These are phyloP conservation scores for Lipomyces japonicus DNA, from an alignment of 805 yeast genomes.

Conservation along the genomic window DNA sequence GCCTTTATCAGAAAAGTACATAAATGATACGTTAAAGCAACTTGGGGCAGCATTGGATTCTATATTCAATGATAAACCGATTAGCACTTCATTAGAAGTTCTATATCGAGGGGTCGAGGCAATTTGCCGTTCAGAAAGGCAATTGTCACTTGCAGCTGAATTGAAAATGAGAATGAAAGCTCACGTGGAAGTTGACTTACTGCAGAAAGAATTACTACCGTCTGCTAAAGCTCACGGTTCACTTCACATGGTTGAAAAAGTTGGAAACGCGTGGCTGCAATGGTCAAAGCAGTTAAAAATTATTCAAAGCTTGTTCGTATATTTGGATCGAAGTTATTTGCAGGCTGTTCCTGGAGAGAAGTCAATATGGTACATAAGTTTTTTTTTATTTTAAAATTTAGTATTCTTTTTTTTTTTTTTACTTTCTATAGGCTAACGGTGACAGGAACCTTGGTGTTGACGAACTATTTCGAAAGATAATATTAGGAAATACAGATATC, in stretches of 20 bases:
- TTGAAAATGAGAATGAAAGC: constrained; percentile 19
- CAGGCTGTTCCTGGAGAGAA: constrained; percentile 15
- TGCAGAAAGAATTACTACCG: constrained; percentile 1
- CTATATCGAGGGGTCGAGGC: constrained; percentile 36
- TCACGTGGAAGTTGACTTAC: constrained; percentile 13
- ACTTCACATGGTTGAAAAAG: constrained; percentile 25
- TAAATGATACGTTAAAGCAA: constrained; percentile 11
- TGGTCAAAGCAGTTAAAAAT: constrained; percentile 29
- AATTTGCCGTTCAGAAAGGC: constrained; percentile 33
- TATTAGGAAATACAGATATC: constrained; percentile 5
- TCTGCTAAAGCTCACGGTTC: not conserved
- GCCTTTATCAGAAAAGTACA: constrained; percentile 15
- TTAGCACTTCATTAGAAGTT: constrained; percentile 31
- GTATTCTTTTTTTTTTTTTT: too few species aligned
- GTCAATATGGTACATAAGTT: constrained; percentile 26
- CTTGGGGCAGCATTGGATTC: constrained; percentile 16
- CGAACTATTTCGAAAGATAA: constrained; percentile 13
- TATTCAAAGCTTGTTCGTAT: constrained; percentile 33
- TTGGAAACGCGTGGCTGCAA: constrained; percentile 15
- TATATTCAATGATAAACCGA: constrained; percentile 9
- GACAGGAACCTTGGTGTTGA: constrained; percentile 20
- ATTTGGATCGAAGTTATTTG: constrained; percentile 34
- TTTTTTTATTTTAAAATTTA: not conserved
- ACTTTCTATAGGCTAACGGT: not conserved
- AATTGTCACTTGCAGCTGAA: constrained; percentile 29